Percentiles rank a stretch among this genome's conserved stretches.
phyloP scores from a whole-genome alignment of 441 rosid genomes.

The Erysimum cheiri region DNA sequence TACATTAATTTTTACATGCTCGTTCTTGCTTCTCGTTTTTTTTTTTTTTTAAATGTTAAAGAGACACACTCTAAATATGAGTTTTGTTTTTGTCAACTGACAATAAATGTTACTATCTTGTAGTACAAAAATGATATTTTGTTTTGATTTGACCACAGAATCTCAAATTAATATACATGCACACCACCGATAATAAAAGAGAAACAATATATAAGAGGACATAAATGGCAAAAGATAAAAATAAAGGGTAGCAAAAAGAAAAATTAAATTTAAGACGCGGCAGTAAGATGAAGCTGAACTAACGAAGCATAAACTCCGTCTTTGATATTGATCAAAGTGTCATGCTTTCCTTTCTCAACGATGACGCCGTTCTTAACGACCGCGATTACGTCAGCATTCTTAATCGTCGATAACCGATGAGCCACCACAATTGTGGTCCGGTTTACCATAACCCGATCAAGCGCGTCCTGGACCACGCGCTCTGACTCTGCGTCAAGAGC shows the following conservation, averaged over 20 bases:
- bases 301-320: constrained; percentile 71
- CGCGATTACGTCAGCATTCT: constrained; percentile 69
- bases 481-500: constrained; percentile 81
- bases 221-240: constrained; percentile 12
- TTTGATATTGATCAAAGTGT: constrained; percentile 52
- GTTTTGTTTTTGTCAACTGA: too few species aligned
- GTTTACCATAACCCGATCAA: constrained; percentile 64
- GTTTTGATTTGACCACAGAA: constrained; percentile 3
- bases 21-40: too few species aligned
- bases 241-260: background rate
- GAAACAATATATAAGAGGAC: background rate
- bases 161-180: constrained; percentile 1
- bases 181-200: background rate
- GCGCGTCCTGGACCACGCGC: constrained; percentile 72
- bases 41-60: too few species aligned
- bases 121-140: background rate
- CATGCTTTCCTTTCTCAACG: constrained; percentile 80
- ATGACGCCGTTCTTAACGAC: constrained; percentile 71
- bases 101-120: too few species aligned
- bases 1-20: too few species aligned
- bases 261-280: constrained; percentile 44
- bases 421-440: constrained; percentile 78
- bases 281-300: constrained; percentile 56
- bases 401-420: constrained; percentile 67
- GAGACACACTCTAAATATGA: too few species aligned